Percentiles rank a stretch among this genome's conserved stretches.
Conservation (phyloP, 73 alveolate genomes). For the Breviolum minutum region DNA sequence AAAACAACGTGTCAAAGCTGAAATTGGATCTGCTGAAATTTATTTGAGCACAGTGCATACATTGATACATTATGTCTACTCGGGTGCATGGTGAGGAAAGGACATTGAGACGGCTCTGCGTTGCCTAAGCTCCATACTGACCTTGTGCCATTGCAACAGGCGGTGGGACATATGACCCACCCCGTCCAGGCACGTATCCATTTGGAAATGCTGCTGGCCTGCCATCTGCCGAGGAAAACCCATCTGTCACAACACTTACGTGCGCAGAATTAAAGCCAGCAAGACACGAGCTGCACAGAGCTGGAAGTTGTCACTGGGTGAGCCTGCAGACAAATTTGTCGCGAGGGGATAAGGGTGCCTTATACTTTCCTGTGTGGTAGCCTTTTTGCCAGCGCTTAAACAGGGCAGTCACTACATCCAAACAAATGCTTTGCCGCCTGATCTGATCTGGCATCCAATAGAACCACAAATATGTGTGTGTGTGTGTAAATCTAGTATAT, state of each 20-base stretch:
- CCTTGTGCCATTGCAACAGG: not conserved
- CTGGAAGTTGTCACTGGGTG: slow-evolving; percentile 4
- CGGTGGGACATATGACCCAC: slow-evolving; percentile 36
- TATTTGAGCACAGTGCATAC: no score
- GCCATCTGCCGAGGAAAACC: not conserved
- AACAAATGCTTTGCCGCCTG: not conserved
- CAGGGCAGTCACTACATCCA: not conserved
- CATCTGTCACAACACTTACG: not conserved
- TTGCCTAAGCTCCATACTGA: not conserved
- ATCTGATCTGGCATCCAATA: not conserved
- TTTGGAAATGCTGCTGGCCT: slow-evolving; percentile 22
- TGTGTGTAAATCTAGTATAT: no score
- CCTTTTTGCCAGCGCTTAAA: no score
- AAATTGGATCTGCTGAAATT: no score
- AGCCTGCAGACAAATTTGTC: not conserved
- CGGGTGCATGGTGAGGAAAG: not conserved
- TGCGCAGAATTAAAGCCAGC: not conserved
- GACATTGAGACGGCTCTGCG: no score
- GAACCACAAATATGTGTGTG: no score
- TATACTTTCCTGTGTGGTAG: no score
- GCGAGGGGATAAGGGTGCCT: no score
- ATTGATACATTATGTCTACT: not conserved
- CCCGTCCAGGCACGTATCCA: slow-evolving; percentile 36
- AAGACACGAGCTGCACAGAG: slow-evolving; percentile 15
- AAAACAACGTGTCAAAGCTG: no score